Evolutionary conservation across 352 stramenopile species (phyloP).

Genomic region (Phytophthora fragariae): DNA sequence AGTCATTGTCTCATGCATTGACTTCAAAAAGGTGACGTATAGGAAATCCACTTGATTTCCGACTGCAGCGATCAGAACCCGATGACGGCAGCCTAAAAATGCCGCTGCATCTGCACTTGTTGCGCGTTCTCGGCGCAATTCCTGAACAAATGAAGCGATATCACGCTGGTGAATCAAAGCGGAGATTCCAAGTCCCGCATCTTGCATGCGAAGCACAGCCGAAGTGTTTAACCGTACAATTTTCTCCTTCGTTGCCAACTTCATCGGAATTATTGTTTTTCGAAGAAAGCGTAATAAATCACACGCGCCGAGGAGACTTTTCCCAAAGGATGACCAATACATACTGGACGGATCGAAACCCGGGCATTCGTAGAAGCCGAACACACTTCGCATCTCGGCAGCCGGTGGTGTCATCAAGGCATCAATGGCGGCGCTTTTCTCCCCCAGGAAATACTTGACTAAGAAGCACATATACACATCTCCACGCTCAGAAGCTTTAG

Average conservation of each 20-base stretch:
- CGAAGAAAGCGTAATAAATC: slow-evolving; percentile 73
- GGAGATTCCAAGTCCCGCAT: slow-evolving; percentile 53
- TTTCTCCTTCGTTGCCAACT: slow-evolving; percentile 55
- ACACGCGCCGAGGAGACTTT: slow-evolving; percentile 73
- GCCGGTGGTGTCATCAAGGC: slow-evolving; percentile 56
- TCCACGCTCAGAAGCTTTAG: slow-evolving; percentile 50
- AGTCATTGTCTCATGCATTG: slow-evolving; percentile 42
- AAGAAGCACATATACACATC: slow-evolving; percentile 86
- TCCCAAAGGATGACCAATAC: slow-evolving; percentile 82
- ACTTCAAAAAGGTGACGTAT: slow-evolving; percentile 55
- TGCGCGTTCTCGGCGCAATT: slow-evolving; percentile 46
- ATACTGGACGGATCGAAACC: slow-evolving; percentile 31
- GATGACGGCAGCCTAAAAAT: slow-evolving; percentile 52
- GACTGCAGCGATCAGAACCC: slow-evolving; percentile 43
- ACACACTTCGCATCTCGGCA: slow-evolving; percentile 69
- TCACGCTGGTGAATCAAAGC: slow-evolving; percentile 75
- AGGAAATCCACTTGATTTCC: slow-evolving; percentile 58
- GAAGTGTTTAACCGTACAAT: slow-evolving; percentile 65
- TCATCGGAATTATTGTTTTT: slow-evolving; percentile 60
- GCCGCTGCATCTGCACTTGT: slow-evolving; percentile 41
- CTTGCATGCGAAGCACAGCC: slow-evolving; percentile 58
- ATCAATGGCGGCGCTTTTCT: slow-evolving; percentile 55
- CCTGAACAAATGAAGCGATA: slow-evolving; percentile 52
- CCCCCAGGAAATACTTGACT: slow-evolving; percentile 69
- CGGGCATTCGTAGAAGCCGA: slow-evolving; percentile 32